Evolutionary conservation across 2,329 filamentous ascomycete species (phyloP).

Genomic region (Penicillium aurantiogriseum): DNA sequence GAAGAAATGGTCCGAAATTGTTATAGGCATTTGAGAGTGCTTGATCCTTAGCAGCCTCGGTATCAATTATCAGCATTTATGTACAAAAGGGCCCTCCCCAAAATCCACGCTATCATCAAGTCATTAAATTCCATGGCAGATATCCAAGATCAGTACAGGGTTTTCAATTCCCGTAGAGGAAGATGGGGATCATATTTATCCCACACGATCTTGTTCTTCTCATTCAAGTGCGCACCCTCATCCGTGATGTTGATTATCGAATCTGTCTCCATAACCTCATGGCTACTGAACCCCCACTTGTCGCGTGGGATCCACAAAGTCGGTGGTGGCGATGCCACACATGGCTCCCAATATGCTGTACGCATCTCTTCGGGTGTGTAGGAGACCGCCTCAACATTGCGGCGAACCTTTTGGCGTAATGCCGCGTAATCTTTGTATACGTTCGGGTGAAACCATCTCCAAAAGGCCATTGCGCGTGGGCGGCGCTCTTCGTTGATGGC

Average conservation of each 20-base stretch:
- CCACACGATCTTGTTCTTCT: slow-evolving; percentile 66
- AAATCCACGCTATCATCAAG: slow-evolving; percentile 1
- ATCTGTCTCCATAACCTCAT: slow-evolving; percentile 72
- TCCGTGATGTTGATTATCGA: slow-evolving; percentile 76
- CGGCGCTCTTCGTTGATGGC: slow-evolving; percentile 22
- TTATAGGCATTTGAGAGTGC: not conserved
- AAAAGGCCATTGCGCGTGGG: slow-evolving; percentile 27
- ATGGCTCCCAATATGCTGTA: slow-evolving; percentile 72
- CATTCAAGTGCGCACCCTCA: slow-evolving; percentile 66
- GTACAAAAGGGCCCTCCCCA: not conserved
- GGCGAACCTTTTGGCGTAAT: slow-evolving; percentile 67
- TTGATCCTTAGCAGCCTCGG: not conserved
- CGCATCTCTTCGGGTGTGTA: slow-evolving; percentile 63
- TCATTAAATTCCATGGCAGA: not conserved
- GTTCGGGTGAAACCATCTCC: slow-evolving; percentile 65
- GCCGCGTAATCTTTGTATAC: slow-evolving; percentile 71
- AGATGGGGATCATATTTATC: slow-evolving; percentile 56
- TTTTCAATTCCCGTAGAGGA: slow-evolving; percentile 56
- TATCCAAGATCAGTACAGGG: slow-evolving; percentile 43
- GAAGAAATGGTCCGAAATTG: not conserved
- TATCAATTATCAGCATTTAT: not conserved
- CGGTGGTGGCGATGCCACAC: slow-evolving; percentile 61
- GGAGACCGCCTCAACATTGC: slow-evolving; percentile 53
- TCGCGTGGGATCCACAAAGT: slow-evolving; percentile 82
- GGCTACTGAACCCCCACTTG: slow-evolving; percentile 67